phyloP scores from a whole-genome alignment of 495 filamentous ascomycete species.

The Geopyxis carbonaria region DNA sequence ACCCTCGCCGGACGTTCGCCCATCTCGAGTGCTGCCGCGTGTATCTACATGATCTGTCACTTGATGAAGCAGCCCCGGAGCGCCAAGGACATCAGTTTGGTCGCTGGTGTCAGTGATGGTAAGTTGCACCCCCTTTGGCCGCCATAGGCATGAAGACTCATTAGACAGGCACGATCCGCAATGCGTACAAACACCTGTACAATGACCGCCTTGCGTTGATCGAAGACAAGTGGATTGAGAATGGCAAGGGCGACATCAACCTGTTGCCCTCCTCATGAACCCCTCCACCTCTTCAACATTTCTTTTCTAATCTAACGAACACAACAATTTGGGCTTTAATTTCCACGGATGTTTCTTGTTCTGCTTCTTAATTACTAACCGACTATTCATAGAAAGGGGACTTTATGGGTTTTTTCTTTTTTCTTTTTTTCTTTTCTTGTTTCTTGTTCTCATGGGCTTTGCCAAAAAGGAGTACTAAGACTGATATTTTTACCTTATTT shows the following conservation, averaged over 20 bases:
- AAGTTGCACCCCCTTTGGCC: not conserved
- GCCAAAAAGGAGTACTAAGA: too few relatives aligned
- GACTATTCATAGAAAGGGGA: too few relatives aligned
- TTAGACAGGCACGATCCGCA: constrained; percentile 62
- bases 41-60: constrained; percentile 85
- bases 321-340: too few relatives aligned
- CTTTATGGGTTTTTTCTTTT: too few relatives aligned
- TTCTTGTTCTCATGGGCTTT: too few relatives aligned
- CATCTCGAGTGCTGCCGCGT: constrained; percentile 81
- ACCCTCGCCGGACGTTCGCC: constrained; percentile 84
- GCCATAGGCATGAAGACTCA: not conserved
- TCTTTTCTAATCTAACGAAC: too few relatives aligned
- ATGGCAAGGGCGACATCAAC: constrained; percentile 48
- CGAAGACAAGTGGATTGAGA: constrained; percentile 52
- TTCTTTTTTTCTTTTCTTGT: too few relatives aligned
- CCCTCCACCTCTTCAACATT: too few relatives aligned
- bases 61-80: constrained; percentile 60
- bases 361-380: too few relatives aligned
- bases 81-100: constrained; percentile 64
- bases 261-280: constrained; percentile 43
- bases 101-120: constrained; percentile 76
- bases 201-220: constrained; percentile 54
- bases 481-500: too few relatives aligned
- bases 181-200: constrained; percentile 79
- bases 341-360: too few relatives aligned